Evolutionary conservation across 2,329 filamentous ascomycete genomes (phyloP).

Genomic region (Triangularia setosa): DNA sequence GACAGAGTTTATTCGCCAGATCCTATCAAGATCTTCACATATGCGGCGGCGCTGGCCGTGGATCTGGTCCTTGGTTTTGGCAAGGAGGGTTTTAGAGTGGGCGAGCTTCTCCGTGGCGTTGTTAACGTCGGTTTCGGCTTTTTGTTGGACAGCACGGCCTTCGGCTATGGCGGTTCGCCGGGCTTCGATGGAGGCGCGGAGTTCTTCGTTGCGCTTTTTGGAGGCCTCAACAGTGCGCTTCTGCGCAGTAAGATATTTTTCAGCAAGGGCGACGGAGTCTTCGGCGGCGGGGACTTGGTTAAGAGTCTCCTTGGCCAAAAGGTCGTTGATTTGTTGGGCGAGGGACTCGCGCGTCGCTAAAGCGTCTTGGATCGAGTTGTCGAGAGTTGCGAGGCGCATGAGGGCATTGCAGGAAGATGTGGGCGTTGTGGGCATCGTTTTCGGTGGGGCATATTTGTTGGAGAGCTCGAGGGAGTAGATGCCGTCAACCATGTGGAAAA

Average conservation of each 20-base stretch:
- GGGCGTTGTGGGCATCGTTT: slow-evolving; percentile 43
- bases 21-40: slow-evolving; percentile 72
- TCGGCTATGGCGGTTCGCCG: slow-evolving; percentile 64
- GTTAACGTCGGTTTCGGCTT: slow-evolving; percentile 57
- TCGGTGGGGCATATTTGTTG: slow-evolving; percentile 43
- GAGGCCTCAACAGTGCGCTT: slow-evolving; percentile 61
- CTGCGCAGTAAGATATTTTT: slow-evolving; percentile 58
- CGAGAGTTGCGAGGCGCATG: slow-evolving; percentile 82
- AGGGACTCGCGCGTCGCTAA: slow-evolving; percentile 71
- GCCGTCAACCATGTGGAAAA: slow-evolving; percentile 83
- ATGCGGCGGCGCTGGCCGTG: slow-evolving; percentile 84
- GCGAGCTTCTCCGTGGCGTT: slow-evolving; percentile 57
- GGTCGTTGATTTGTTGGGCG: slow-evolving; percentile 69
- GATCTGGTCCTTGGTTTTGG: slow-evolving; percentile 60
- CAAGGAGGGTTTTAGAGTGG: slow-evolving; percentile 52
- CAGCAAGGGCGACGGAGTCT: slow-evolving; percentile 46
- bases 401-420: slow-evolving; percentile 84
- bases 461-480: slow-evolving; percentile 77
- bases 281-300: slow-evolving; percentile 46
- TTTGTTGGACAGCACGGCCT: slow-evolving; percentile 57
- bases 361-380: slow-evolving; percentile 88
- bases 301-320: slow-evolving; percentile 42
- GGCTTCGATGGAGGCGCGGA: slow-evolving; percentile 61
- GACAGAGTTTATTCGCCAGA: slow-evolving; percentile 65
- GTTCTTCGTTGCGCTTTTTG: slow-evolving; percentile 60